These are phyloP conservation scores for Colletotrichum nymphaeae DNA, from an alignment of 2,329 filamentous ascomycete genomes.

Conservation along the genomic window DNA sequence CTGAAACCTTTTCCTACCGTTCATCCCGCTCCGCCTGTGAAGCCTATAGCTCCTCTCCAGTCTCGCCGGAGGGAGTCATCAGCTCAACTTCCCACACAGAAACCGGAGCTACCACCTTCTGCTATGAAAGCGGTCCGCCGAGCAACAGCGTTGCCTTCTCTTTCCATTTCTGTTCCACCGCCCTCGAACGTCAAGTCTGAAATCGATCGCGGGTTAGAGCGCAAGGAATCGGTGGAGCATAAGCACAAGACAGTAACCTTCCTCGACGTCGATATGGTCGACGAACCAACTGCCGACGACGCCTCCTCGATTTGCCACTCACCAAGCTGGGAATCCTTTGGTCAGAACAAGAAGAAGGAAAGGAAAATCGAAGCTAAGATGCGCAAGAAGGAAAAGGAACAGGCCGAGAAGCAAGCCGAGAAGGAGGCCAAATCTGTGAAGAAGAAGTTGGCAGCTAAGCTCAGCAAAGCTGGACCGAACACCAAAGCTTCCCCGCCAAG, in stretches of 20 bases:
- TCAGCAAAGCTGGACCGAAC: constrained; percentile 50
- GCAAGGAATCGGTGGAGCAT: constrained; percentile 38
- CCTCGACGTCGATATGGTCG: constrained; percentile 45
- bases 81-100: constrained; percentile 5
- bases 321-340: constrained; percentile 70
- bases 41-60: constrained; percentile 30
- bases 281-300: constrained; percentile 52
- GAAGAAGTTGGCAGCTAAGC: constrained; percentile 48
- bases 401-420: constrained; percentile 44
- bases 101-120: constrained; percentile 16
- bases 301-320: constrained; percentile 69
- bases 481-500: constrained; percentile 28
- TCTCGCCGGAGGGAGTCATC: constrained; percentile 31
- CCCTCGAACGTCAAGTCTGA: constrained; percentile 21
- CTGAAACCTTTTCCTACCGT: constrained; percentile 26
- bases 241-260: constrained; percentile 55
- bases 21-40: constrained; percentile 19
- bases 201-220: constrained; percentile 30
- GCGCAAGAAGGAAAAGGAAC: constrained; percentile 55
- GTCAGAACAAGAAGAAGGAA: constrained; percentile 64
- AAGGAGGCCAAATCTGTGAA: constrained; percentile 51
- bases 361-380: constrained; percentile 57
- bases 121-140: constrained; percentile 31
- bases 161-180: constrained; percentile 48
- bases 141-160: constrained; percentile 39